phyloP scores from a whole-genome alignment of 1,284 basidiomycete species.

The Tylopilus sp. region DNA sequence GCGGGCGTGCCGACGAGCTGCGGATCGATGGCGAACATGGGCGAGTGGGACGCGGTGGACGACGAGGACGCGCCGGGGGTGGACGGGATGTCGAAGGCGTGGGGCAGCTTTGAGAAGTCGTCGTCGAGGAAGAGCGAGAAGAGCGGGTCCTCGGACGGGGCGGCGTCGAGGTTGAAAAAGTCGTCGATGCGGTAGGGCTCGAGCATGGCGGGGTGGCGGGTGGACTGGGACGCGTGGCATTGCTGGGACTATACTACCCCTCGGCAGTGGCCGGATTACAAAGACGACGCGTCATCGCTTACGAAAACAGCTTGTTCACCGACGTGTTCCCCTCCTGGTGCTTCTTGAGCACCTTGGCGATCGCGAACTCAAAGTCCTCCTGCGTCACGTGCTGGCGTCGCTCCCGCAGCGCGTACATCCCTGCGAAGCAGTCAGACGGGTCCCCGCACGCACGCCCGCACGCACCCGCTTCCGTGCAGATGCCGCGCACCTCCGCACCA shows the following conservation, averaged over 20 bases:
- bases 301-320: slow-evolving; percentile 88
- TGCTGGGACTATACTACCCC: background rate
- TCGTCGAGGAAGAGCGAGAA: slow-evolving; percentile 46
- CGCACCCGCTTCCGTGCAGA: slow-evolving; percentile 95
- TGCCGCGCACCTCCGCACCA: slow-evolving; percentile 96
- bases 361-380: slow-evolving; percentile 98
- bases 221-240: no score
- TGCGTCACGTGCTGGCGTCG: slow-evolving; percentile 96
- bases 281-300: slow-evolving; percentile 21
- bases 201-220: slow-evolving; percentile 8
- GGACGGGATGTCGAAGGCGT: slow-evolving; percentile 40
- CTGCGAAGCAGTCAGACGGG: slow-evolving; percentile 35
- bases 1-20: slow-evolving; percentile 51
- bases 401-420: slow-evolving; percentile 97
- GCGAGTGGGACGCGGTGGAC: slow-evolving; percentile 20
- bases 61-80: slow-evolving; percentile 23
- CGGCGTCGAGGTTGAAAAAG: slow-evolving; percentile 52
- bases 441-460: background rate
- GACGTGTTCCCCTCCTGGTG: slow-evolving; percentile 89
- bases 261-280: slow-evolving; percentile 17
- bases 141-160: slow-evolving; percentile 37
- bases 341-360: slow-evolving; percentile 93
- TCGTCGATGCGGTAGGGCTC: slow-evolving; percentile 43
- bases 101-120: slow-evolving; percentile 41
- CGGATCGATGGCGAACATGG: slow-evolving; percentile 50